Conservation (phyloP, 75 land plant species). For the Picea sitchensis region DNA sequence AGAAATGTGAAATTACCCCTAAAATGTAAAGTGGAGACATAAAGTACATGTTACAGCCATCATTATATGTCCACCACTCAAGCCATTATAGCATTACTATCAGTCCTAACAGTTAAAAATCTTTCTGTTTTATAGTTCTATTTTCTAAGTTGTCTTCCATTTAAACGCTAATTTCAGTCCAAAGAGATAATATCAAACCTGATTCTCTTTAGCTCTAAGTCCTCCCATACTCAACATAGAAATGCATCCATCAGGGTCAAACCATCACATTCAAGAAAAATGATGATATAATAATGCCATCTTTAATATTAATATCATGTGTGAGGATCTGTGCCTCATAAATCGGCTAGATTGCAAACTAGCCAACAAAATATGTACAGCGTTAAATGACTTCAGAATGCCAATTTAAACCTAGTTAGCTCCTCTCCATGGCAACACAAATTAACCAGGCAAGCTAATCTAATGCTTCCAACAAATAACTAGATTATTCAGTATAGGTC, state of each 20-base stretch:
- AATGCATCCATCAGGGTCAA: not conserved
- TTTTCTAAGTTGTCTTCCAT: too few relatives aligned
- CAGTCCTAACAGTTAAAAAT: too few relatives aligned
- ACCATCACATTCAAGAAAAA: not conserved
- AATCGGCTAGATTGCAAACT: not conserved
- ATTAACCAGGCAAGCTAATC: not conserved
- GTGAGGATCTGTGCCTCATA: not conserved
- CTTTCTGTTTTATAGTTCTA: too few relatives aligned
- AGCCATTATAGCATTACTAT: too few relatives aligned
- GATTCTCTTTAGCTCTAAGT: not conserved
- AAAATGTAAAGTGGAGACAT: too few relatives aligned
- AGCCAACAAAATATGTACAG: constrained; percentile 7
- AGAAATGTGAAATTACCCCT: too few relatives aligned
- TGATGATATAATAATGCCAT: not conserved
- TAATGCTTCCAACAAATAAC: constrained; percentile 1
- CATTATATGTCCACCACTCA: too few relatives aligned
- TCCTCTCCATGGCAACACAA: constrained; percentile 10
- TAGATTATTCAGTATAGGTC: not conserved
- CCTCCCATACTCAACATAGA: constrained; percentile 4
- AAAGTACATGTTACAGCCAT: too few relatives aligned
- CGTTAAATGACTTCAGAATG: constrained; percentile 1
- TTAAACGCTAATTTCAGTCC: too few relatives aligned
- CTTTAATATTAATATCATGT: not conserved
- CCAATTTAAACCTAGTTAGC: constrained; percentile 11
- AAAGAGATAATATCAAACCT: too few relatives aligned